A percentile compares a stretch with the other conserved stretches of the same genome.
Conservation (phyloP, 352 stramenopile species). For the Pythium monospermum region DNA sequence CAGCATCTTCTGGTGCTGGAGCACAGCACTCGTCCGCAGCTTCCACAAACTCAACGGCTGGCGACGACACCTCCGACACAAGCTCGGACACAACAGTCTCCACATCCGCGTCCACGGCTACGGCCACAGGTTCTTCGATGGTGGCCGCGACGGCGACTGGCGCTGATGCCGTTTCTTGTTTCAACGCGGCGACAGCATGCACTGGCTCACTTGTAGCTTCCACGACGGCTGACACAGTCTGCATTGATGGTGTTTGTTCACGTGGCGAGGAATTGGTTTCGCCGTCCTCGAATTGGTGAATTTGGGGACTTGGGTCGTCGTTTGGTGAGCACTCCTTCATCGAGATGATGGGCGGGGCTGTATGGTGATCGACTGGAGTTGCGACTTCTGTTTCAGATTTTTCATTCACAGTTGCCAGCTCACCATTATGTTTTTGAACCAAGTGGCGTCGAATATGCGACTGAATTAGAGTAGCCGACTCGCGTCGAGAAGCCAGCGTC, state of each 20-base stretch:
- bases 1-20: no score
- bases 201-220: background rate
- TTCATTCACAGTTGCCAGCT: background rate
- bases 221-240: no score
- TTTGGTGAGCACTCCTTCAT: background rate
- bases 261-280: no score
- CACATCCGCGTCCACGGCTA: conserved; percentile 8
- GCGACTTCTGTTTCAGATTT: background rate
- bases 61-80: conserved; percentile 1
- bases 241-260: no score
- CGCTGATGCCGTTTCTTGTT: background rate
- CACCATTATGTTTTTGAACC: background rate
- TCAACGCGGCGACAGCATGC: background rate
- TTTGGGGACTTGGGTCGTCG: no score
- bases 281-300: no score
- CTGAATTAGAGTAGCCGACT: conserved; percentile 22
- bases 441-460: conserved; percentile 18
- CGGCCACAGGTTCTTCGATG: background rate
- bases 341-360: background rate
- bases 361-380: background rate
- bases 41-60: background rate
- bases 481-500: conserved; percentile 9
- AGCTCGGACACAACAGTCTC: conserved; percentile 5
- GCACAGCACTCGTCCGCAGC: conserved; percentile 2
- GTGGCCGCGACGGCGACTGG: background rate